Evolutionary conservation across 2,329 filamentous ascomycete species (phyloP), one percentile per base, ranked within the genome.

Genomic region (Fusarium brevicatenulatum): DNA sequence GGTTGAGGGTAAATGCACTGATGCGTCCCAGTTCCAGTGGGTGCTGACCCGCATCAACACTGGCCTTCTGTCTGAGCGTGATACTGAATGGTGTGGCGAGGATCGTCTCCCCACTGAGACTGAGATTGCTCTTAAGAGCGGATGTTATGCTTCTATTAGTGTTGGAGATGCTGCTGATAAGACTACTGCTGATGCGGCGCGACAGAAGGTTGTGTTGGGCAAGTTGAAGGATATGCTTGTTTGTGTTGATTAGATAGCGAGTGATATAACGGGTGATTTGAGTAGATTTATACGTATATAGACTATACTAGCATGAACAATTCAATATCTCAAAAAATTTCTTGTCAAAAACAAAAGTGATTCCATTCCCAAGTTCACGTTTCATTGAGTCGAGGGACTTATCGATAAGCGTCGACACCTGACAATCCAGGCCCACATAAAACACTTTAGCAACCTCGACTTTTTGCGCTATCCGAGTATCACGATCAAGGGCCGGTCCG

Each of bases 111-210:
- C 91, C 1, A 88, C 85, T 9, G 91, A 93, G 83, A 80, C 80
- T 1, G 81, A 82, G 7, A 88, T 93, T 1, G 81, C 87, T 7
- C 72, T 82, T 4, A 81, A 83, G 4, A 81, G 80, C 4, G 88
- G 87, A 0, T 93, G 91, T 77, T 89, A 86, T 78, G 87, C 88
- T 23, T 88, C 89, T 44, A 84, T 93, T 49, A 92, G 90, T 70
- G 87, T 92, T 8, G 91, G 89, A 1, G 83, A 88, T 74, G 87
- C 90, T 16, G 81, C 79, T 5, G 87, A 89, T 65, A 93, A 92
- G 86, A 85, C 84, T 4, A 91, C 91, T 12, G 70, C 71, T 46
- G 77, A 81, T 23, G 80, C 78, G 40, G 63, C 68, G 9, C 71
- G 74, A 34, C 81, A 82, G 72, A 72, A 72, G 34, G 50, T 72